Base-by-base conservation (phyloP, 352 stramenopile species). In the Globisporangium sylvaticum region DNA sequence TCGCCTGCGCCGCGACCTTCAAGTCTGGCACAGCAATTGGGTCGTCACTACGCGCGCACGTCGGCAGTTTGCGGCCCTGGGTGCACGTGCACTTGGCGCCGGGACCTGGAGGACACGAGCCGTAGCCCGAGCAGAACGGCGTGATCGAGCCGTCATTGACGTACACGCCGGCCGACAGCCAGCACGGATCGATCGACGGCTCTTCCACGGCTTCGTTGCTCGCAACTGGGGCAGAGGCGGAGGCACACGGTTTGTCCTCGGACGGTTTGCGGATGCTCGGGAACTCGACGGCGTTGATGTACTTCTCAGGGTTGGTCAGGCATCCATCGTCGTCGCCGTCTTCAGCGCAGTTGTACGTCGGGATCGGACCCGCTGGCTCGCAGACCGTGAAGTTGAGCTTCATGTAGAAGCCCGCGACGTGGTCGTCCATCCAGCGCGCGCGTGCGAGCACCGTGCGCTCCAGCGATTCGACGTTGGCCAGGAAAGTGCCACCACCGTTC, bases 141-240 rank as follows among this genome's bases (percentile, higher is more conserved):
- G 83, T 89, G 56, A 93, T 76, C 25, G 78, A 83, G 2, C 76
- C 78, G 31, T 81, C 69, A 3, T 25, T 64, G 44, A 86, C 70
- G 64, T 90, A 90, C 12, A 75, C 67, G 4, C 85, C 87, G 0
- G 75, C 73, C 18, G 87, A 88, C 32, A 94, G 64, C 87, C 87
- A 95, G 64, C 87, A 95, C 29, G 83, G 80, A 65, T 95, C 87
- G 58, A 93, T 87, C 6, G 85, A 81, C 27, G 79, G 74, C 18
- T 71, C 58, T 48, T 83, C 81, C 4, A 72, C 37, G 34, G 58
- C 34, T 22, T 48, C 55, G 27, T 59, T 56, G 22, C 18, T 67
- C 14, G 32, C 34, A n/a, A 9, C 29, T 24, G 27, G 18, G 44
- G 18, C 18, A 22, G 27, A 20, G 4, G 31, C 57, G 14, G 20